Base-by-base conservation (phyloP, 2,329 filamentous ascomycete species). In the Lecanosticta acicola region DNA sequence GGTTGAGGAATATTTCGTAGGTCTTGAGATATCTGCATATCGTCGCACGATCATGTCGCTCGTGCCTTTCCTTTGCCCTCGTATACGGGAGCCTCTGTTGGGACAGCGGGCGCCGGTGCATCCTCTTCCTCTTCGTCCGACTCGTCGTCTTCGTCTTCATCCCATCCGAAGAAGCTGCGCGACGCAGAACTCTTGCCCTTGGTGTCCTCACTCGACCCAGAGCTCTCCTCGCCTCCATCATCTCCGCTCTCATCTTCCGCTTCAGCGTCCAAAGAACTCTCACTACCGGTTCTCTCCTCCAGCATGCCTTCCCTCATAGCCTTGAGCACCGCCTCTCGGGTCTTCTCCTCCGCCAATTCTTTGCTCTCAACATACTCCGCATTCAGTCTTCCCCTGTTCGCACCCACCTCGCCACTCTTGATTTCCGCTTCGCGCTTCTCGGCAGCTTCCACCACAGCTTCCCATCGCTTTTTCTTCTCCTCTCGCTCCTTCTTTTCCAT, bases 401-500 rank as follows among this genome's bases (percentile, higher is more conserved):
- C 77, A 43, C 82, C 80, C 57, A 80, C 77, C 54, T 78, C 75
- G 8, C 87, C 88, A 49, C 83, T 81, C 66, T 80, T 83, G 41
- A 96, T 79, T 61, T 95, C 90, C 29, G 88, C 84, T 59, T 94
- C 85, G 57, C 83, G 84, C 51, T 81, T 78, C 65, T 97, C 91
- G 0, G 93, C 83, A 48, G 84, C 76, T 39, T 91, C 85, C 10
- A 97, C 84, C 45, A 97, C 85, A 61, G 90, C 80, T 66, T 95
- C 83, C 88, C 89, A 95, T 39, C 90, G 75, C 66, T 85, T 81
- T 37, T 85, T 78, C 39, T 89, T 80, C 68, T 85, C 84, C 64
- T 96, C 90, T 61, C 89, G 91, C 66, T 97, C 89, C 63, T 87
- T 87, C 68, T 84, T 83, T 53, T 96, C 93, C 91, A 98, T 96